Evolutionary conservation across 2,329 filamentous ascomycete species (phyloP).

Genomic region (Fusarium tanahbumbuense): DNA sequence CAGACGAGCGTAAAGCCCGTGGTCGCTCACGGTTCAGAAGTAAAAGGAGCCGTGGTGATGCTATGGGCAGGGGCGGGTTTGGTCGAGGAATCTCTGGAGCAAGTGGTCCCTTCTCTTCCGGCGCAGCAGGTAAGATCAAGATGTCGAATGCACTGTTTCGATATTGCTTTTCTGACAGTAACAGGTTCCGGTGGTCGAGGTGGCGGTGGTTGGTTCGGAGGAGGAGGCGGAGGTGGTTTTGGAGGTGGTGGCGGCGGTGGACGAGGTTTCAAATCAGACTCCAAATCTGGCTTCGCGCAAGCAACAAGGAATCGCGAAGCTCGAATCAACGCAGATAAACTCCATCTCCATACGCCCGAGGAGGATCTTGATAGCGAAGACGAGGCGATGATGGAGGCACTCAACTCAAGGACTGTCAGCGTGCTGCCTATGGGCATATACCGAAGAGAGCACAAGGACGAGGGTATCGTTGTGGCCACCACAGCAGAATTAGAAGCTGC

Average conservation of each 20-base stretch:
- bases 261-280: conserved; percentile 50
- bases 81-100: conserved; percentile 52
- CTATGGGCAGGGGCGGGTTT: conserved; percentile 57
- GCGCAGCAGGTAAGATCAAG: conserved; percentile 43
- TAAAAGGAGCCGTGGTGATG: conserved; percentile 58
- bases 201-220: conserved; percentile 47
- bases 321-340: conserved; percentile 68
- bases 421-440: conserved; percentile 68
- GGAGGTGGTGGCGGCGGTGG: conserved; percentile 48
- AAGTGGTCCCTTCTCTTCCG: conserved; percentile 56
- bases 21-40: conserved; percentile 56
- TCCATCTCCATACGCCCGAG: conserved; percentile 58
- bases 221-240: conserved; percentile 39
- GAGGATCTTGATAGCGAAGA: conserved; percentile 61
- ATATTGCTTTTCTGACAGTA: conserved; percentile 12
- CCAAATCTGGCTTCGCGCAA: conserved; percentile 54
- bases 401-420: conserved; percentile 47
- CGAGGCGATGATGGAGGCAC: conserved; percentile 55
- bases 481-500: conserved; percentile 68
- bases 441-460: conserved; percentile 65
- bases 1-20: conserved; percentile 54
- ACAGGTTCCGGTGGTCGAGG: conserved; percentile 35
- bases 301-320: conserved; percentile 54
- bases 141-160: not conserved
- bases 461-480: conserved; percentile 65